These are phyloP conservation scores for Euphorbia celastroides DNA, from an alignment of 441 rosid species.

Conservation along the genomic window DNA sequence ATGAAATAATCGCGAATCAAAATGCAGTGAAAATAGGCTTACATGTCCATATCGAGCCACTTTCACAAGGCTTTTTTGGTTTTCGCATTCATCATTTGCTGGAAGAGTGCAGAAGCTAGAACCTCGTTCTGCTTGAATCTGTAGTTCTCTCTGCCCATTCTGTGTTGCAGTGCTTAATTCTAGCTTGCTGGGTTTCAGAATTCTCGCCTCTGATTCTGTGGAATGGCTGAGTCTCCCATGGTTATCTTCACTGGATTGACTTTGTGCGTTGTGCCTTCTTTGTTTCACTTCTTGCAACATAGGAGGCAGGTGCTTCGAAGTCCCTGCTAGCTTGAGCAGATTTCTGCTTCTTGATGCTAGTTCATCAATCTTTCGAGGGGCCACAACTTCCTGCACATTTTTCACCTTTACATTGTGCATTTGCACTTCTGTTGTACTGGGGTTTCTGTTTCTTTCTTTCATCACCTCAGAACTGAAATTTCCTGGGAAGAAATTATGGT, in stretches of 20 bases:
- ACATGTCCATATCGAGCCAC: conserved; percentile 36
- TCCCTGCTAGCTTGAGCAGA: conserved; percentile 28
- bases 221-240: conserved; percentile 23
- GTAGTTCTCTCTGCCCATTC: conserved; percentile 16
- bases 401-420: conserved; percentile 25
- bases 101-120: conserved; percentile 17
- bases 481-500: conserved; percentile 18
- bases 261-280: conserved; percentile 25
- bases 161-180: conserved; percentile 20
- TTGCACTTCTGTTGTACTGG: conserved; percentile 15
- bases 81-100: conserved; percentile 18
- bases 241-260: conserved; percentile 25
- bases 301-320: conserved; percentile 28
- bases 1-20: not conserved
- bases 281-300: conserved; percentile 34
- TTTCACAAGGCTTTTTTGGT: conserved; percentile 25
- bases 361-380: conserved; percentile 35
- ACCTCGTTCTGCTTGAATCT: conserved; percentile 23
- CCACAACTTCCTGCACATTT: conserved; percentile 29
- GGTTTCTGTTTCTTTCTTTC: conserved; percentile 16
- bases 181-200: conserved; percentile 23
- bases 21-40: conserved; percentile 27
- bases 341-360: conserved; percentile 31
- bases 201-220: conserved; percentile 31
- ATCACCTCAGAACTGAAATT: conserved; percentile 21